Evolutionary conservation across 1,284 basidiomycete species (phyloP), one percentile per base, ranked within the genome.

Genomic region (Apiotrichum brassicae): DNA sequence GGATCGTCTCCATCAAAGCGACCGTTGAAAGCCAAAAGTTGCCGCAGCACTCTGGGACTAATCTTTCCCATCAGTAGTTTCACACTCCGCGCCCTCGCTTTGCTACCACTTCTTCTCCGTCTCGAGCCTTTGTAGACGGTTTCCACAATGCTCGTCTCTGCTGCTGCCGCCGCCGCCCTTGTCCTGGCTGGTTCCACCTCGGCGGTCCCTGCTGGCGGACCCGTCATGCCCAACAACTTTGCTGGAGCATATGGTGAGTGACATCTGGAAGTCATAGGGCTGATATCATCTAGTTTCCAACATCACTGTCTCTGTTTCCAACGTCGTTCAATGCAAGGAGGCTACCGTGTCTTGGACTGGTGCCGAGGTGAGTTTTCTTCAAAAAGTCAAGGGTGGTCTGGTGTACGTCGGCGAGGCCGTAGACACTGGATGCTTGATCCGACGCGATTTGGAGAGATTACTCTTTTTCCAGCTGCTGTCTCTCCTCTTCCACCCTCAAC

Each of bases 271-370:
- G n/a, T n/a, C 28, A 30, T 30, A 5, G 3, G 28, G 23, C 22
- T 41, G 32, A 18, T 35, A n/a, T n/a, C 30, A 6, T 12, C 12
- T 52, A 64, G 62, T 65, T 35, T 63, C 60, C 54, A 62, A 66
- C 46, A 68, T 73, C 37, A 59, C 54, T 12, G 64, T 73, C 28
- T 30, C 38, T 4, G 60, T 62, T 4, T 49, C 55, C 37, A 60
- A 63, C 40, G 63, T 73, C 34, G 56, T 57, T 5, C 67, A 71
- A 48, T 73, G 71, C 46, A 59, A 49, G 19, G 25, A 59, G 38
- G 65, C 67, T 6, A 64, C 59, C 20, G 62, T 73, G 41, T 56
- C 56, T 13, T 73, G 71, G 71, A 57, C 57, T 6, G 67, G 67
- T 16, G 58, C 62, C 11, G 50, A 34, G 35, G 68, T 70, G 45